Percentiles rank a stretch among this genome's conserved stretches.
Evolutionary conservation across 768 basidiomycete species (phyloP).

Genomic region (Clavaria fumosa): DNA sequence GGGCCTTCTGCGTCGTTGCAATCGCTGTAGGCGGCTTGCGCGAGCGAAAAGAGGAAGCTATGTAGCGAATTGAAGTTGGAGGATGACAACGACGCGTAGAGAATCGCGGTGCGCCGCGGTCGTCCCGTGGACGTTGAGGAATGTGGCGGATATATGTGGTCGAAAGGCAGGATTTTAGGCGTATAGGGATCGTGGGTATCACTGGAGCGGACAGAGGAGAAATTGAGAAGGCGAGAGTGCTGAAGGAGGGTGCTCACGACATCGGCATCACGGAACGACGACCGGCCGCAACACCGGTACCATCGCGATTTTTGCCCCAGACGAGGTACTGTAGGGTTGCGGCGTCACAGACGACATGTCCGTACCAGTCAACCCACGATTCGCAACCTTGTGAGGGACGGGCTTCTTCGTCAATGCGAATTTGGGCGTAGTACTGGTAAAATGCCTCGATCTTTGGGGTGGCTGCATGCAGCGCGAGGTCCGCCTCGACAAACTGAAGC

Average conservation of each 20-base stretch:
- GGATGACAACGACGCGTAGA: constrained; percentile 60
- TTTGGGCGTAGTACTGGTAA: constrained; percentile 64
- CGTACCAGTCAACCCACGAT: constrained; percentile 81
- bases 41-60: constrained; percentile 37
- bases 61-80: constrained; percentile 60
- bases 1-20: constrained; percentile 23
- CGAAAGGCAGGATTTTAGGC: constrained; percentile 53
- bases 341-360: constrained; percentile 51
- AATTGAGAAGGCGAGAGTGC: too few relatives aligned
- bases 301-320: constrained; percentile 33
- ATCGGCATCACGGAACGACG: constrained; percentile 15
- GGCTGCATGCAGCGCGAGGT: constrained; percentile 62
- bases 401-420: constrained; percentile 18
- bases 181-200: too few relatives aligned
- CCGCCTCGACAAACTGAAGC: constrained; percentile 46
- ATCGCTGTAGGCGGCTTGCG: too few relatives aligned
- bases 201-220: too few relatives aligned
- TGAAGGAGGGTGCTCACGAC: too few relatives aligned
- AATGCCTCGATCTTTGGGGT: constrained; percentile 76
- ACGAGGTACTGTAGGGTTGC: constrained; percentile 40
- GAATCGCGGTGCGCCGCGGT: constrained; percentile 50
- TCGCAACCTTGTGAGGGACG: constrained; percentile 27
- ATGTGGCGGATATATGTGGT: constrained; percentile 52
- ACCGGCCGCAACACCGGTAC: constrained; percentile 14
- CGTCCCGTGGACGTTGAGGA: constrained; percentile 25